Conservation (phyloP, 139 green algal species). For the Marvania coccoides region DNA sequence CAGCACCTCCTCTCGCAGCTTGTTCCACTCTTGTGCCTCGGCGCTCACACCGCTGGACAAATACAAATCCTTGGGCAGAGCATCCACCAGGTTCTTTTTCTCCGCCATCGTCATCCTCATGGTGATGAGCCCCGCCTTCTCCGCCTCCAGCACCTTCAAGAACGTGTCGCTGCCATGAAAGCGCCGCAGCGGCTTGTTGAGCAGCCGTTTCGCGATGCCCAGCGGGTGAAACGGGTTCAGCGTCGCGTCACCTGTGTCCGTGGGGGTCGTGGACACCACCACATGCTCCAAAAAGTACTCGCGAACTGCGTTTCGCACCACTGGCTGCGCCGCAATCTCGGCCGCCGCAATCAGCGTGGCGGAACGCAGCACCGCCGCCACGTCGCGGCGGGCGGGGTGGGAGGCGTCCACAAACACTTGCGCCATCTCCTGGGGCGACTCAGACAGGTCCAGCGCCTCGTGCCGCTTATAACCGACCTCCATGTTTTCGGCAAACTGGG, state of each 20-base stretch:
- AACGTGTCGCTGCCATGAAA: conserved; percentile 53
- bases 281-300: conserved; percentile 29
- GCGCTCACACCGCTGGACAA: conserved; percentile 24
- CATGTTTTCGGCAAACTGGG: conserved; percentile 59
- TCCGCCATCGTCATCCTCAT: conserved; percentile 13
- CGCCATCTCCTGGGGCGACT: conserved; percentile 11
- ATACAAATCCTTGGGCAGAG: conserved; percentile 3
- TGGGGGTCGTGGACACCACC: conserved; percentile 49
- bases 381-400: conserved; percentile 6
- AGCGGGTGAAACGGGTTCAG: conserved; percentile 69
- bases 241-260: conserved; percentile 33
- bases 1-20: conserved; percentile 49
- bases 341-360: conserved; percentile 33
- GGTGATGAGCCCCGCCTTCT: conserved; percentile 45
- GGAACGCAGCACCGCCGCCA: conserved; percentile 27
- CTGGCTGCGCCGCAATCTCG: conserved; percentile 37
- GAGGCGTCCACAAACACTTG: conserved; percentile 12
- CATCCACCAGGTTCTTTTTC: not conserved
- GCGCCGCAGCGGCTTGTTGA: conserved; percentile 49
- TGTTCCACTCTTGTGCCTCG: conserved; percentile 50
- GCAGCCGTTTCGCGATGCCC: conserved; percentile 58
- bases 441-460: conserved; percentile 8
- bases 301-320: conserved; percentile 29
- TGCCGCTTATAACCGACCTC: conserved; percentile 37
- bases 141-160: conserved; percentile 40